Conservation (phyloP, 768 basidiomycete genomes). For the Suillus placidus region DNA sequence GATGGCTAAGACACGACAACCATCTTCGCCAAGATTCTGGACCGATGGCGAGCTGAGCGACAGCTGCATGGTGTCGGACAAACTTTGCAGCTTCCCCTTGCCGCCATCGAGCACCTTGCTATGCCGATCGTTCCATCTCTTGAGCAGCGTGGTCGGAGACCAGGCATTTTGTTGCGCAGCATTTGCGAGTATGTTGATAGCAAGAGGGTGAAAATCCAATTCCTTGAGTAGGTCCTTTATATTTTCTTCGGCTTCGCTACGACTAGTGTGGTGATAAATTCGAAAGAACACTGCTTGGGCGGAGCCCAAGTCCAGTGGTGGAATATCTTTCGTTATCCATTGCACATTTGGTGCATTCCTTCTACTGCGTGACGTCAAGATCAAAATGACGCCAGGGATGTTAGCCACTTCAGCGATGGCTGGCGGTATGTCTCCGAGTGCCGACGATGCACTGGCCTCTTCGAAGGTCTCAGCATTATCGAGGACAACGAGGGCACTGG, state of each 20-base stretch:
- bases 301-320: neutral
- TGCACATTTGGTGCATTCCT: neutral
- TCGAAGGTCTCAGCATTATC: conserved; percentile 5
- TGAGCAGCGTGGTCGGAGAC: neutral
- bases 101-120: neutral
- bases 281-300: neutral
- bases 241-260: neutral
- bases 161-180: conserved; percentile 7
- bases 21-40: neutral
- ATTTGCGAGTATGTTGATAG: conserved; percentile 1
- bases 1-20: neutral
- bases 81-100: neutral
- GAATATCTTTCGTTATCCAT: neutral
- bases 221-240: neutral
- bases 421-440: neutral
- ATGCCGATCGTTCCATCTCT: neutral
- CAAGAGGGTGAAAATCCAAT: neutral
- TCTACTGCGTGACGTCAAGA: conserved; percentile 3
- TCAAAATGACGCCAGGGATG: neutral
- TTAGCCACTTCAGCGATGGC: neutral
- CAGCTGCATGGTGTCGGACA: neutral
- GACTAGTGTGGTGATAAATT: neutral
- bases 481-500: conserved; percentile 3
- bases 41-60: conserved; percentile 4
- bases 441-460: neutral